Conservation (phyloP, 768 basidiomycete genomes). For the Amanita inopinata region DNA sequence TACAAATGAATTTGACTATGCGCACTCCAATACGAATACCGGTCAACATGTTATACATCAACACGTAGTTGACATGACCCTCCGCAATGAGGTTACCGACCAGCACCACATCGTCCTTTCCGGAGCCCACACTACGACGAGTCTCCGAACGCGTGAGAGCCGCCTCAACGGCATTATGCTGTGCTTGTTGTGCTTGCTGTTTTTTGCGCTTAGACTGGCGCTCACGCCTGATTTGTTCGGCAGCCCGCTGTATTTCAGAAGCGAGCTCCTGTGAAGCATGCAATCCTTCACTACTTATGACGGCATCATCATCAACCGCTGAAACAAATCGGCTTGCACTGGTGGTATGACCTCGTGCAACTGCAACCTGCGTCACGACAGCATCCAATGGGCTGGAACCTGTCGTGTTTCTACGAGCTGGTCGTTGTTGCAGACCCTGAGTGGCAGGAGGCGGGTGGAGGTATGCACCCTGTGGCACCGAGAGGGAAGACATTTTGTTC, state of each 20-base stretch:
- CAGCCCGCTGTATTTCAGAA: constrained; percentile 79
- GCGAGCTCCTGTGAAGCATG: constrained; percentile 49
- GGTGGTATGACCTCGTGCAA: constrained; percentile 6
- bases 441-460: constrained; percentile 39
- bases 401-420: constrained; percentile 62
- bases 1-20: constrained; percentile 11
- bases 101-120: constrained; percentile 47
- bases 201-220: constrained; percentile 63
- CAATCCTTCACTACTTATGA: constrained; percentile 14
- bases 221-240: constrained; percentile 78
- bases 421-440: constrained; percentile 20
- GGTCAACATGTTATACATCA: constrained; percentile 99
- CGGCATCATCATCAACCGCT: constrained; percentile 25
- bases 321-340: constrained; percentile 3
- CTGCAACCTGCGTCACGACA: constrained; percentile 24
- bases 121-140: constrained; percentile 12
- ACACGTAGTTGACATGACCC: constrained; percentile 94
- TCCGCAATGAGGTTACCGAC: constrained; percentile 98
- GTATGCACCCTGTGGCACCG: constrained; percentile 27
- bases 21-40: constrained; percentile 91
- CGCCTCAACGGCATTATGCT: constrained; percentile 52
- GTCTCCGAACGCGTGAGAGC: constrained; percentile 31
- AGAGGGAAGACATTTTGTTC: constrained; percentile 17
- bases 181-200: constrained; percentile 28
- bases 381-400: constrained; percentile 34